These are phyloP conservation scores for Coemansia sp. DNA, from an alignment of 192 early-diverging fungal species.

Conservation along the genomic window DNA sequence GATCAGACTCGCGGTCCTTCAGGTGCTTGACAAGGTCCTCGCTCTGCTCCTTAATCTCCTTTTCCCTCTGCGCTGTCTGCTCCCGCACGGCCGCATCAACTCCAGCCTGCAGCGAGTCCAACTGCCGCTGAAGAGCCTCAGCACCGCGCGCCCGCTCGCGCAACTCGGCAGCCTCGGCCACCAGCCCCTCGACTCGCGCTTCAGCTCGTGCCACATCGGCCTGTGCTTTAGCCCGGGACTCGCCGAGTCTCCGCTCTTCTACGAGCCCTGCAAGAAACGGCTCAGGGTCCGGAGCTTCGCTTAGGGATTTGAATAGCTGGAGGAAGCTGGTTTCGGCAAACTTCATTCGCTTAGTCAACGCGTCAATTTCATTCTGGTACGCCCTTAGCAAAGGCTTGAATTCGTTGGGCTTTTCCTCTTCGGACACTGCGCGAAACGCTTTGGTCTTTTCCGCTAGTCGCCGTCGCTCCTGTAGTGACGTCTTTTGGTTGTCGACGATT, in stretches of 20 bases:
- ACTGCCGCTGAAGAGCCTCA: constrained; percentile 5
- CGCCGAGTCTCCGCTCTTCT: constrained; percentile 20
- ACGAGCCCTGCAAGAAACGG: constrained; percentile 65
- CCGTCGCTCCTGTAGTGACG: constrained; percentile 74
- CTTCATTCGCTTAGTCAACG: constrained; percentile 83
- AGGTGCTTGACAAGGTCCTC: constrained; percentile 82
- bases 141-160: constrained; percentile 56
- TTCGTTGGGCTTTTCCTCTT: constrained; percentile 76
- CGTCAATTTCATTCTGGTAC: constrained; percentile 94
- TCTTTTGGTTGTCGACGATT: constrained; percentile 87
- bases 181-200: constrained; percentile 52
- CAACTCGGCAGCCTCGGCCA: constrained; percentile 62
- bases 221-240: neutral
- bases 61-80: constrained; percentile 70
- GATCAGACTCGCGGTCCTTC: constrained; percentile 81
- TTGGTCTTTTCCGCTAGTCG: constrained; percentile 87
- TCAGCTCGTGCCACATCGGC: constrained; percentile 36
- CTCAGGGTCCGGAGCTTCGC: constrained; percentile 84
- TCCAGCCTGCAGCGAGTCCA: constrained; percentile 23
- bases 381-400: constrained; percentile 80
- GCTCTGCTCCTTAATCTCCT: constrained; percentile 71
- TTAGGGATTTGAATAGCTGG: constrained; percentile 76
- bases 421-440: constrained; percentile 81
- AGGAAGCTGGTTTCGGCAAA: constrained; percentile 82
- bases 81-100: constrained; percentile 74